Percentiles rank a stretch among this genome's conserved stretches.
phyloP scores from a whole-genome alignment of 2,329 filamentous ascomycete genomes.

The Microsporum canis region DNA sequence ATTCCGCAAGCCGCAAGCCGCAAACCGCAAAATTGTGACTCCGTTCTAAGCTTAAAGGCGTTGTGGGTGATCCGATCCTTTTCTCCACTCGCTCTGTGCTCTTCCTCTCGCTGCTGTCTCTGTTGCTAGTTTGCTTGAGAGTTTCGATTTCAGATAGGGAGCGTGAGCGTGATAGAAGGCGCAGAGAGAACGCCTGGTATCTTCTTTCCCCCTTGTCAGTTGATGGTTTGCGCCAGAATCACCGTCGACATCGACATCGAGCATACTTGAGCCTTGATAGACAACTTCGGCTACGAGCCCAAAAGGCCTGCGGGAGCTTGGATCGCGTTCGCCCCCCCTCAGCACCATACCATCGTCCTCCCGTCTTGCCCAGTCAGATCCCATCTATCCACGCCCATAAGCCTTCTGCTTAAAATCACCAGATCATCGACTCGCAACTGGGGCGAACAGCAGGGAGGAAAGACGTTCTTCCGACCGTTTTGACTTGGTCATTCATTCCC shows the following conservation, averaged over 20 bases:
- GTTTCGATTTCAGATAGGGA: neutral
- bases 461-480: slow-evolving; percentile 1
- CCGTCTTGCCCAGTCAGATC: slow-evolving; percentile 1
- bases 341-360: neutral
- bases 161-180: neutral
- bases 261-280: neutral
- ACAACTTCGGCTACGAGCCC: neutral
- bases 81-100: neutral
- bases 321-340: neutral
- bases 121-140: neutral
- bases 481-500: neutral
- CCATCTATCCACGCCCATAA: neutral
- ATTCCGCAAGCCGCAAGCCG: slow-evolving; percentile 3
- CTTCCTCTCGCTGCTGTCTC: neutral
- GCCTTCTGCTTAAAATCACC: neutral
- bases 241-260: neutral
- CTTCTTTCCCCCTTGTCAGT: neutral
- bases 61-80: neutral
- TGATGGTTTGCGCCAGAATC: no score
- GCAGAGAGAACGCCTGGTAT: neutral
- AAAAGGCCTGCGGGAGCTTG: slow-evolving; percentile 1
- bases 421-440: neutral
- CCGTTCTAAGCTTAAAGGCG: neutral
- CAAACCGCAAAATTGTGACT: slow-evolving; percentile 4
- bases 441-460: neutral